Evolutionary conservation across 2,329 filamentous ascomycete genomes (phyloP), one percentile per base, ranked within the genome.

Genomic region (Aspergillus sp.): DNA sequence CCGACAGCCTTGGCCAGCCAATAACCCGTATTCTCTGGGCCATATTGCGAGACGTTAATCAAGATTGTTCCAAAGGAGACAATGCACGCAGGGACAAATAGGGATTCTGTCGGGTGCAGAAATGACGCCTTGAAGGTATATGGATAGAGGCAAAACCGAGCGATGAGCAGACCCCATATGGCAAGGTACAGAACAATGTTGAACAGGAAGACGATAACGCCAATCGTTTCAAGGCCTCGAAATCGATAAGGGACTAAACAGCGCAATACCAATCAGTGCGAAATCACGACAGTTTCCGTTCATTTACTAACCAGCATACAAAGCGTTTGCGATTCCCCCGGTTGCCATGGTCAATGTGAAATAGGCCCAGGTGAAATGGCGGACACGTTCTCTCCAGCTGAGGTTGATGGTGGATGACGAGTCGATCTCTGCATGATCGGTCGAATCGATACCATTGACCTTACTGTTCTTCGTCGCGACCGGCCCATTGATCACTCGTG

Each of bases 1-100:
- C 81, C 74, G 73, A 90, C 84, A 1, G 73, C 73, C 22, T 68
- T 59, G 41, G 74, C 62, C 6, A 87, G 74, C 83, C 84, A 93
- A 3, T 70, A 63, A 0, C 81, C 85, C 4, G 76, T 74, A 46
- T 77, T 67, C n/a, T 76, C 73, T 5, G 82, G 73, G 1, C 86
- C 88, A 62, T 90, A 93, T 61, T 93, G 82, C 38, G 83, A 85
- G 25, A 86, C 80, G 54, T 89, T 91, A 59, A 88, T 88, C 56
- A 89, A 73, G 25, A 90, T 81, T 37, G 88, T 88, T 19, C 84
- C 87, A 51, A 86, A 77, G 13, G 85, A 88, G 49, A 86, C 81
- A 7, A 76, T 70, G 3, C 75, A 81, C 1, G 87, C 80, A 0
- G 86, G 86, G 13, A 88, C 82, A 62, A 91, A 93, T 0, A 91